These are phyloP conservation scores for Echites panduratus DNA, from an alignment of 257 asterid genomes.

Conservation along the genomic window DNA sequence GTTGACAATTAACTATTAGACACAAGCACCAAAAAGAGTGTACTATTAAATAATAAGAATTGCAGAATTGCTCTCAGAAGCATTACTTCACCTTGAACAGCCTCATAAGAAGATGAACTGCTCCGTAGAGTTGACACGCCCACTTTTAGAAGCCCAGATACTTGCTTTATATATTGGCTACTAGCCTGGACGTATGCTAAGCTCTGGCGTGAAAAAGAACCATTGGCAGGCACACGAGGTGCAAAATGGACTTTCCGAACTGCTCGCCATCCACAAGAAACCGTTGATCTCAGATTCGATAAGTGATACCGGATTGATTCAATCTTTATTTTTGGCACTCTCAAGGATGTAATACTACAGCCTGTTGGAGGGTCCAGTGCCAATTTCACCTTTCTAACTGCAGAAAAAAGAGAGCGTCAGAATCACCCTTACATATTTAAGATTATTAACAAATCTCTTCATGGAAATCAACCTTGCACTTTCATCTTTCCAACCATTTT, in stretches of 20 bases:
- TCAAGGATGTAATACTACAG: conserved; percentile 35
- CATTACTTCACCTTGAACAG: conserved; percentile 28
- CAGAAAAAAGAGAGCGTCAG: conserved; percentile 14
- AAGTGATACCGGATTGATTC: conserved; percentile 29
- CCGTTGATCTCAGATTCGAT: conserved; percentile 23
- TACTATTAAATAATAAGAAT: neutral
- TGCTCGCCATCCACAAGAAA: conserved; percentile 44
- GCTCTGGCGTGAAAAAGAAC: conserved; percentile 48
- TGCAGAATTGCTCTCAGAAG: conserved; percentile 2
- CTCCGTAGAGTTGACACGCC: conserved; percentile 47
- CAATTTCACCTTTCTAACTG: conserved; percentile 48
- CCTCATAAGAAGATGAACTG: conserved; percentile 41
- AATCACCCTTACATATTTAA: neutral
- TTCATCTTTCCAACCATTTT: conserved; percentile 55
- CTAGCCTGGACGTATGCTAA: conserved; percentile 45
- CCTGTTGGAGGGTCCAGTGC: conserved; percentile 42
- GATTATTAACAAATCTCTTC: neutral
- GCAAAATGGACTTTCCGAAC: conserved; percentile 34
- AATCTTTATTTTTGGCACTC: conserved; percentile 38
- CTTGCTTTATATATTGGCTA: conserved; percentile 44
- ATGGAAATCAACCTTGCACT: conserved; percentile 36
- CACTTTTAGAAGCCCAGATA: conserved; percentile 48
- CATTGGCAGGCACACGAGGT: conserved; percentile 33
- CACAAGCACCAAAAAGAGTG: neutral
- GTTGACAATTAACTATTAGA: neutral